Evolutionary conservation across 768 basidiomycete genomes (phyloP).

Genomic region (Collybia sordida): DNA sequence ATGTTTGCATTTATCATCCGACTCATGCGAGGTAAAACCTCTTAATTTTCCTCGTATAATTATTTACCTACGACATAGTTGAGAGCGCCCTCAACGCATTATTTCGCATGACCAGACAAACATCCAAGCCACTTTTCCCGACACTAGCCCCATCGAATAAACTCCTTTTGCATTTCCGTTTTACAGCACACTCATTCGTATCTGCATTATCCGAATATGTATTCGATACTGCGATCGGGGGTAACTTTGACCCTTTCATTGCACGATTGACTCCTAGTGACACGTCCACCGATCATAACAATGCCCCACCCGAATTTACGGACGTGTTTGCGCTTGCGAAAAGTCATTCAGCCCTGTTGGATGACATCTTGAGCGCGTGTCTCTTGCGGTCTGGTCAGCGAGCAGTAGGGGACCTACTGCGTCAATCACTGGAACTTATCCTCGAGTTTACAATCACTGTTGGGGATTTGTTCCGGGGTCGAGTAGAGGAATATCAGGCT

Average conservation of each 20-base stretch:
- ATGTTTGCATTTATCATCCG: constrained; percentile 80
- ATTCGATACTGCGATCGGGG: constrained; percentile 78
- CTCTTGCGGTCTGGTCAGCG: constrained; percentile 69
- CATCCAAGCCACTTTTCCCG: constrained; percentile 51
- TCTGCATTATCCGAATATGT: constrained; percentile 67
- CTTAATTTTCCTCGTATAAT: neutral
- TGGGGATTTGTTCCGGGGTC: constrained; percentile 54
- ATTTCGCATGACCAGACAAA: constrained; percentile 58
- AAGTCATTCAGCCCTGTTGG: constrained; percentile 66
- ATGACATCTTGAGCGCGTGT: constrained; percentile 76
- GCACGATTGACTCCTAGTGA: constrained; percentile 28
- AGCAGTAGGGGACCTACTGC: constrained; percentile 62
- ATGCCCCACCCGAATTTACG: constrained; percentile 36
- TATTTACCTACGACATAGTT: constrained; percentile 38
- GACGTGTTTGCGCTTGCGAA: constrained; percentile 75
- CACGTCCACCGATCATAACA: neutral
- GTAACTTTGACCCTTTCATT: constrained; percentile 74
- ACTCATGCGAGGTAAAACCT: constrained; percentile 63
- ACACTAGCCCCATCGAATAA: constrained; percentile 53
- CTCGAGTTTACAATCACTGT: constrained; percentile 67
- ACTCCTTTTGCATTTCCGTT: constrained; percentile 68
- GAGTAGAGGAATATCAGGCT: constrained; percentile 66
- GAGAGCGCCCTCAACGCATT: constrained; percentile 65
- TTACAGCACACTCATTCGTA: constrained; percentile 71
- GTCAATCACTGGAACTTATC: constrained; percentile 60